Conservation (phyloP, 2,329 filamentous ascomycete genomes). For the Fusarium brevicatenulatum region DNA sequence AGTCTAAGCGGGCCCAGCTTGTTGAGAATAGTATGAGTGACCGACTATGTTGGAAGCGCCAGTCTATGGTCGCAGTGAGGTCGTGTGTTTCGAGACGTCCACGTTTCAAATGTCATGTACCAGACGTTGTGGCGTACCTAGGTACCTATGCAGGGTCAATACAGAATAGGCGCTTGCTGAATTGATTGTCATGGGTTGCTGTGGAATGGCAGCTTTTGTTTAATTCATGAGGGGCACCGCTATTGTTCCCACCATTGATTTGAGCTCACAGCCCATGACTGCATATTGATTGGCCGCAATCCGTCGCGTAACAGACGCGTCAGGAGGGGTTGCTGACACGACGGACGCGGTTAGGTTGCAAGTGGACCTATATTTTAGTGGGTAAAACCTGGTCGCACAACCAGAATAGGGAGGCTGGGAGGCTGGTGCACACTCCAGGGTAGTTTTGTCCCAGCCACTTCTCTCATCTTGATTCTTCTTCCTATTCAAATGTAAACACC, state of each 20-base stretch:
- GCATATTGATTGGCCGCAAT: constrained; percentile 40
- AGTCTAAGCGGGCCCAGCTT: not conserved
- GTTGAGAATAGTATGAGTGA: constrained; percentile 12
- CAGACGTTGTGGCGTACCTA: constrained; percentile 10
- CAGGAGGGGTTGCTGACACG: constrained; percentile 35
- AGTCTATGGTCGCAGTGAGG: constrained; percentile 17
- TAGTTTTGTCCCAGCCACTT: constrained; percentile 45
- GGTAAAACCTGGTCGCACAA: constrained; percentile 23
- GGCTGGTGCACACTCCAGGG: constrained; percentile 40
- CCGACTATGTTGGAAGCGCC: constrained; percentile 22
- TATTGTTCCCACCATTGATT: constrained; percentile 29
- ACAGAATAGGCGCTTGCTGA: constrained; percentile 27
- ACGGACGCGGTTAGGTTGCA: constrained; percentile 27
- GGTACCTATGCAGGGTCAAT: constrained; percentile 15
- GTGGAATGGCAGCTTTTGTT: constrained; percentile 15
- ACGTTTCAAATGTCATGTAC: constrained; percentile 12
- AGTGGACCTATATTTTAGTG: constrained; percentile 29
- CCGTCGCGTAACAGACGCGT: constrained; percentile 48
- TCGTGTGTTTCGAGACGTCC: constrained; percentile 18
- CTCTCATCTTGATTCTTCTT: constrained; percentile 35
- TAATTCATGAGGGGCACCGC: constrained; percentile 37
- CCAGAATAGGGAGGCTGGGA: constrained; percentile 42
- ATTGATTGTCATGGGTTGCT: constrained; percentile 24
- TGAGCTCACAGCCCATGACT: constrained; percentile 14
- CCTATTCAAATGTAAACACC: constrained; percentile 39